Conservation (phyloP, 805 yeast species). For the Blastobotrys terrestris region DNA sequence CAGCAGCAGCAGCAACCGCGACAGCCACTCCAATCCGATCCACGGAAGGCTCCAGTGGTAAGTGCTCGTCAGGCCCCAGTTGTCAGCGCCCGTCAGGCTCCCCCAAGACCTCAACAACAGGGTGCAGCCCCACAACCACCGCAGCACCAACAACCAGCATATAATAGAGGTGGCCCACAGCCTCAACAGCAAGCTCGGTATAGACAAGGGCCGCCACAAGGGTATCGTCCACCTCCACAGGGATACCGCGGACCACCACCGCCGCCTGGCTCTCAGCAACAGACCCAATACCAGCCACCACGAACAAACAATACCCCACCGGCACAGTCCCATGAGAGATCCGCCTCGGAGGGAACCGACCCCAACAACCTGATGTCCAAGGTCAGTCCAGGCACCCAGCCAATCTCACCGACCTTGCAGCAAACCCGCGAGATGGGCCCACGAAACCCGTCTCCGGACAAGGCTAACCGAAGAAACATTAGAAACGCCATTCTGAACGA, state of each 20-base stretch:
- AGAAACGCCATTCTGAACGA: neutral
- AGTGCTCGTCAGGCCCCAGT: constrained; percentile 8
- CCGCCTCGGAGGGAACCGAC: constrained; percentile 30
- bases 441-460: neutral
- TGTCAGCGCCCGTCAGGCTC: neutral
- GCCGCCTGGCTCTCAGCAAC: neutral
- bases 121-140: neutral
- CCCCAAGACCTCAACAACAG: neutral
- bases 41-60: neutral
- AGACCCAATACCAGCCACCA: neutral
- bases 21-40: neutral
- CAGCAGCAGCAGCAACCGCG: neutral
- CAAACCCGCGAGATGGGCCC: neutral
- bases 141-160: neutral
- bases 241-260: constrained; percentile 1
- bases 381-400: constrained; percentile 21
- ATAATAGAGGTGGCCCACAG: neutral
- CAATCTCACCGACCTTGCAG: constrained; percentile 18
- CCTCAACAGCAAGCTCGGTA: neutral
- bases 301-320: constrained; percentile 2
- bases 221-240: constrained; percentile 5
- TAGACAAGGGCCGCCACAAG: constrained; percentile 1
- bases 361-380: constrained; percentile 26
- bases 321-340: constrained; percentile 23
- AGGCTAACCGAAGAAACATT: neutral